Percentiles rank a stretch among this genome's conserved stretches.
Evolutionary conservation across 1,284 basidiomycete genomes (phyloP).

Genomic region (Macrocybe sp.): DNA sequence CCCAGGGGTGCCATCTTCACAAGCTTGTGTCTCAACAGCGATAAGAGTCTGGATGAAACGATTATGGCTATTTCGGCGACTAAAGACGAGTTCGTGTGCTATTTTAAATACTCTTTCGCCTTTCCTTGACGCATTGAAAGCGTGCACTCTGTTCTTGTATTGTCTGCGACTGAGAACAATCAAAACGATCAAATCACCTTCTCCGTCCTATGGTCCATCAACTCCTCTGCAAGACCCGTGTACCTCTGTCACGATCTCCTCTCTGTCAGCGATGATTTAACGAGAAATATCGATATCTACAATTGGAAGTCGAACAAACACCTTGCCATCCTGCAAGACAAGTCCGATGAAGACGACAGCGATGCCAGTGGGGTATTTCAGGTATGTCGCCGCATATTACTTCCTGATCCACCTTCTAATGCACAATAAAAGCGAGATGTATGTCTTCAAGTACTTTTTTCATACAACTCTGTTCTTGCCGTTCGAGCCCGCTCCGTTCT

Average conservation of each 20-base stretch:
- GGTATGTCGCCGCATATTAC: slow-evolving; percentile 27
- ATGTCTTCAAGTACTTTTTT: slow-evolving; percentile 48
- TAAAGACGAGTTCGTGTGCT: slow-evolving; percentile 33
- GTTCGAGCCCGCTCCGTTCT: slow-evolving; percentile 52
- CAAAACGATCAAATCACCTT: too few relatives aligned
- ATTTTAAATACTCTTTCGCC: neutral
- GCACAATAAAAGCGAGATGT: slow-evolving; percentile 31
- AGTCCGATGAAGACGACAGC: slow-evolving; percentile 23
- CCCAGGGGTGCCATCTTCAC: slow-evolving; percentile 47
- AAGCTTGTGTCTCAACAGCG: slow-evolving; percentile 43
- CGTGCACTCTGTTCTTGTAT: too few relatives aligned
- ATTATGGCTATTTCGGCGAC: slow-evolving; percentile 41
- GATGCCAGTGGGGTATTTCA: slow-evolving; percentile 9
- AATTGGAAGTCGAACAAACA: too few relatives aligned
- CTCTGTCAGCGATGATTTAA: slow-evolving; percentile 43
- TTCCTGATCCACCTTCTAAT: neutral
- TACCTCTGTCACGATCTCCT: slow-evolving; percentile 44
- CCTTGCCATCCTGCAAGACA: slow-evolving; percentile 39
- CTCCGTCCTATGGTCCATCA: too few relatives aligned
- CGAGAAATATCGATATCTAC: too few relatives aligned
- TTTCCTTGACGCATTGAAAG: too few relatives aligned
- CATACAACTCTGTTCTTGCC: slow-evolving; percentile 43
- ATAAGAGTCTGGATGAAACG: slow-evolving; percentile 35
- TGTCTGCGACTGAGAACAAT: too few relatives aligned
- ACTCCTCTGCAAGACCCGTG: slow-evolving; percentile 25